phyloP scores from a whole-genome alignment of 1,284 basidiomycete genomes.

The Exsudoporus floridanus region DNA sequence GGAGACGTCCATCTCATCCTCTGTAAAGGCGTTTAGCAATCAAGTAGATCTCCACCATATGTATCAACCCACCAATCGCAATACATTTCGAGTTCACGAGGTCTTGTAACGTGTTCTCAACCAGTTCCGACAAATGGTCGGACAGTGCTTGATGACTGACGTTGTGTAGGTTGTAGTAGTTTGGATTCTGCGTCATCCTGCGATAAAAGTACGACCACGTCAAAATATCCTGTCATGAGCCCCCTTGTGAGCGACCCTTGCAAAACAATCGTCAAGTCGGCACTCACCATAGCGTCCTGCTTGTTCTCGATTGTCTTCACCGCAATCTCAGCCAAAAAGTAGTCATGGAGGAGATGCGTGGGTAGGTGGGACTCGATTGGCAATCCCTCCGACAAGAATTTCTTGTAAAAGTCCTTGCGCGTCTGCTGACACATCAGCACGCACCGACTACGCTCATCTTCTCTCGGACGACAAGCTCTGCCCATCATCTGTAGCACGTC shows the following conservation, averaged over 20 bases:
- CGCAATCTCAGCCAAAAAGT: slow-evolving; percentile 98
- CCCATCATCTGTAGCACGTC: slow-evolving; percentile 99
- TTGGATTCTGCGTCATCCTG: slow-evolving; percentile 92
- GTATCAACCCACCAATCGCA: slow-evolving; percentile 65
- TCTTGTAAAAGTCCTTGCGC: slow-evolving; percentile 97
- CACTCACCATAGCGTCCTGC: slow-evolving; percentile 87
- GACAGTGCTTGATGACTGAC: slow-evolving; percentile 92
- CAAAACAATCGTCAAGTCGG: background rate
- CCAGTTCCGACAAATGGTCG: slow-evolving; percentile 93
- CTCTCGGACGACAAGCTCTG: slow-evolving; percentile 83
- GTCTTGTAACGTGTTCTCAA: slow-evolving; percentile 90
- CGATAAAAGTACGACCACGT: slow-evolving; percentile 98
- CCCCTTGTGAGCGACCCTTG: slow-evolving; percentile 2
- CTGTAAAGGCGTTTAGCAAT: slow-evolving; percentile 39
- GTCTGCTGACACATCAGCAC: slow-evolving; percentile 97
- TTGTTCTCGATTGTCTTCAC: slow-evolving; percentile 99
- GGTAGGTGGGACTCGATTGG: slow-evolving; percentile 95
- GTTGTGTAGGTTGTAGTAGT: slow-evolving; percentile 94
- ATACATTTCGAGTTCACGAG: slow-evolving; percentile 96
- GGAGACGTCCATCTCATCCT: slow-evolving; percentile 91
- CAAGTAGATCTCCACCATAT: background rate
- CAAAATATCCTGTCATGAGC: slow-evolving; percentile 70
- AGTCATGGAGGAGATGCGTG: slow-evolving; percentile 87
- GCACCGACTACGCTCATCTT: slow-evolving; percentile 87
- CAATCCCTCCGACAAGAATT: slow-evolving; percentile 96